phyloP scores from a whole-genome alignment of 2,329 filamentous ascomycete genomes.

The Exophiala sideris region DNA sequence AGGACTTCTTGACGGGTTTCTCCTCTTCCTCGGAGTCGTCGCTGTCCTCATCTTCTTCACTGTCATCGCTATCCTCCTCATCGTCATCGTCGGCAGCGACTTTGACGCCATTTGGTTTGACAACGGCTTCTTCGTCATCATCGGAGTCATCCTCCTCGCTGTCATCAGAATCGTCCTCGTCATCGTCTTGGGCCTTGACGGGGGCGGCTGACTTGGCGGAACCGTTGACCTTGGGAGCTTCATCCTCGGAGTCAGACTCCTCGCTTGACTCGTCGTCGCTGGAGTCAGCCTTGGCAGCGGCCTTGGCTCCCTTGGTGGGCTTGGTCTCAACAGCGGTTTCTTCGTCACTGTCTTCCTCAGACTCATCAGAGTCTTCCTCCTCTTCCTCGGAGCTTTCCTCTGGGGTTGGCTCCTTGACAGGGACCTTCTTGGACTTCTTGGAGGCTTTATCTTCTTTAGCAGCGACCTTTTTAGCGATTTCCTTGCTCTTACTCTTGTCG shows the following conservation, averaged over 20 bases:
- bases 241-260: slow-evolving; percentile 29
- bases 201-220: slow-evolving; percentile 19
- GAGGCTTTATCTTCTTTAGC: slow-evolving; percentile 41
- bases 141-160: slow-evolving; percentile 26
- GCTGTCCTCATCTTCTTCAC: slow-evolving; percentile 2
- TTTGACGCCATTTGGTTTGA: slow-evolving; percentile 16
- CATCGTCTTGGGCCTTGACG: slow-evolving; percentile 16
- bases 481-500: slow-evolving; percentile 45
- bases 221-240: slow-evolving; percentile 21
- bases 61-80: slow-evolving; percentile 30
- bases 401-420: slow-evolving; percentile 37
- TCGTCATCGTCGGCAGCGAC: slow-evolving; percentile 22
- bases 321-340: slow-evolving; percentile 36
- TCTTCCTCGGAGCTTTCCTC: slow-evolving; percentile 38
- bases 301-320: slow-evolving; percentile 35
- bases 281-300: slow-evolving; percentile 33
- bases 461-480: slow-evolving; percentile 40
- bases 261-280: slow-evolving; percentile 36
- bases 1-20: slow-evolving; percentile 25
- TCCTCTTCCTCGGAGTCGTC: slow-evolving; percentile 32
- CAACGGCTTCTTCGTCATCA: slow-evolving; percentile 28
- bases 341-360: slow-evolving; percentile 32
- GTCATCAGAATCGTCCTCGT: slow-evolving; percentile 20
- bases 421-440: slow-evolving; percentile 44
- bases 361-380: slow-evolving; percentile 36